Conservation (phyloP, 371 early-diverging fungal species). For the Mucor indicus region DNA sequence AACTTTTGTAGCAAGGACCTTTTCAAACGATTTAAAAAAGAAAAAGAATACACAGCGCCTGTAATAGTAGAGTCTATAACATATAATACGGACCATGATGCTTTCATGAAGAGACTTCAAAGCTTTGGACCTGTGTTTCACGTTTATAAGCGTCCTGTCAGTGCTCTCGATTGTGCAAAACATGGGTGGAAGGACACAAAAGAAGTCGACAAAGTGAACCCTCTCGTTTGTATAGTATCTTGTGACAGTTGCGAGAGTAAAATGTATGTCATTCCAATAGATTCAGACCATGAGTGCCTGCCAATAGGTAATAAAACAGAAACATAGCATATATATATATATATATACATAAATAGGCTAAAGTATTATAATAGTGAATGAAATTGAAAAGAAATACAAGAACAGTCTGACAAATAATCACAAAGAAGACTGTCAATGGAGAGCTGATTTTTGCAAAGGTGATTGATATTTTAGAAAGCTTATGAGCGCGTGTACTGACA, state of each 20-base stretch:
- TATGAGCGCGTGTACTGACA: too few species aligned
- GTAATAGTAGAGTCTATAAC: too few species aligned
- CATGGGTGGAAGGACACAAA: slow-evolving; percentile 14
- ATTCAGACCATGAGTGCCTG: neutral
- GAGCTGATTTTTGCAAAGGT: neutral
- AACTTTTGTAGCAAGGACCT: too few species aligned
- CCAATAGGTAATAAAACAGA: slow-evolving; percentile 13
- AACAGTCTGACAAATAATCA: slow-evolving; percentile 6
- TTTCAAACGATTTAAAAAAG: too few species aligned
- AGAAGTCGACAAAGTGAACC: neutral
- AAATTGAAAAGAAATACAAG: slow-evolving; percentile 6
- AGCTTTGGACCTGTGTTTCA: slow-evolving; percentile 1
- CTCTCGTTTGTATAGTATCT: slow-evolving; percentile 1
- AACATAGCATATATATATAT: too few species aligned
- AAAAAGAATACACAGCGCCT: too few species aligned
- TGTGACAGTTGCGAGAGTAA: slow-evolving; percentile 8
- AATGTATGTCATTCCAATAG: slow-evolving; percentile 7
- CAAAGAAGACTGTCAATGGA: slow-evolving; percentile 10
- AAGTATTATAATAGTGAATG: neutral
- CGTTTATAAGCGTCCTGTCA: slow-evolving; percentile 5
- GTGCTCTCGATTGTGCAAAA: slow-evolving; percentile 13
- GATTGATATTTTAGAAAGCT: too few species aligned
- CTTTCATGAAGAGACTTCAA: slow-evolving; percentile 12
- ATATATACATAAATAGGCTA: too few species aligned
- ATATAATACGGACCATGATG: too few species aligned